These are phyloP conservation scores for Apium graveolens DNA, from an alignment of 129 eudicot species.

Conservation along the genomic window DNA sequence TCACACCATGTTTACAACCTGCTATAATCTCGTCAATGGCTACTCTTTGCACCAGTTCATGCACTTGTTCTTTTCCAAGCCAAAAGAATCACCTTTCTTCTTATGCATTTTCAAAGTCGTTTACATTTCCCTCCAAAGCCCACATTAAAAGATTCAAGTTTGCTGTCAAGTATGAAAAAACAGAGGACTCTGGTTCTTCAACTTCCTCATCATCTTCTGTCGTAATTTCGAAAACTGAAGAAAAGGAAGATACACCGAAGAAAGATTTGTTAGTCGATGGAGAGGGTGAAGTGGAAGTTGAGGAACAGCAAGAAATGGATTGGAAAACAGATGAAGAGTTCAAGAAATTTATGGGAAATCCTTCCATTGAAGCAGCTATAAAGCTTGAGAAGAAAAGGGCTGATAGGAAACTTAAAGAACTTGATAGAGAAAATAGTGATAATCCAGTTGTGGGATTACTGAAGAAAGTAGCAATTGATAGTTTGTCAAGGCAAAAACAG, in stretches of 20 bases:
- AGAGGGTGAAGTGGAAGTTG: constrained; percentile 15
- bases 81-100: constrained; percentile 10
- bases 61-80: constrained; percentile 26
- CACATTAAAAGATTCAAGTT: constrained; percentile 32
- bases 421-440: constrained; percentile 57
- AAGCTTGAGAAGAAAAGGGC: constrained; percentile 93
- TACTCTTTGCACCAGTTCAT: constrained; percentile 29
- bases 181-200: constrained; percentile 34
- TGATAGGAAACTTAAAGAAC: constrained; percentile 83
- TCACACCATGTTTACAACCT: not conserved
- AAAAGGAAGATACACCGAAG: constrained; percentile 27
- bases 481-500: constrained; percentile 56
- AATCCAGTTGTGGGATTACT: constrained; percentile 48
- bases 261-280: constrained; percentile 21
- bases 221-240: constrained; percentile 28
- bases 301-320: constrained; percentile 65
- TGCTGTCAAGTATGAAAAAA: constrained; percentile 43
- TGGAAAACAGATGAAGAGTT: constrained; percentile 93
- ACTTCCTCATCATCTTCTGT: constrained; percentile 27
- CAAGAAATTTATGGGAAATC: constrained; percentile 98
- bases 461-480: constrained; percentile 47
- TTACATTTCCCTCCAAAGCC: constrained; percentile 17
- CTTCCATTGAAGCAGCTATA: constrained; percentile 96
- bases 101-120: constrained; percentile 20
- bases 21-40: constrained; percentile 40